phyloP scores from a whole-genome alignment of 441 rosid genomes.

The Flueggea neowawraea region DNA sequence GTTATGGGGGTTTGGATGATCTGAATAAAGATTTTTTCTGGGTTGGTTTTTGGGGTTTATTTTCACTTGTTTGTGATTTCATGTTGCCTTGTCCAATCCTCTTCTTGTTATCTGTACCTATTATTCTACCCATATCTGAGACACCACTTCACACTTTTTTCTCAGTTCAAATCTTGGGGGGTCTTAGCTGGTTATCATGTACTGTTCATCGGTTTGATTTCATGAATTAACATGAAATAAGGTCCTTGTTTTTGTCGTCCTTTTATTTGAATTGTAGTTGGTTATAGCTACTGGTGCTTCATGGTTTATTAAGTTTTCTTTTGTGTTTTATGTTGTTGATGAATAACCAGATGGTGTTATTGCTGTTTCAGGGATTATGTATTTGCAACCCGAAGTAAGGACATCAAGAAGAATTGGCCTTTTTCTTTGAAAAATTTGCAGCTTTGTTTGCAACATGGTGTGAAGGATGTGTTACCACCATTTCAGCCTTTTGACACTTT shows the following conservation, averaged over 20 bases:
- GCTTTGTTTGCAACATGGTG: slow-evolving; percentile 81
- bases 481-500: slow-evolving; percentile 50
- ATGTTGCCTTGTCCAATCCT: slow-evolving; percentile 22
- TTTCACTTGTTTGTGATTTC: slow-evolving; percentile 29
- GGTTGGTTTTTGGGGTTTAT: background rate
- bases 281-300: no score
- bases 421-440: slow-evolving; percentile 71
- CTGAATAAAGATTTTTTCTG: background rate
- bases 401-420: slow-evolving; percentile 92
- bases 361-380: slow-evolving; percentile 83
- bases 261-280: slow-evolving; percentile 1
- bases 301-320: no score
- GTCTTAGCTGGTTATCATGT: no score
- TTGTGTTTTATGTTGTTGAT: no score
- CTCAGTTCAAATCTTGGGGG: slow-evolving; percentile 10
- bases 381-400: slow-evolving; percentile 58
- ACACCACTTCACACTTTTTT: slow-evolving; percentile 5
- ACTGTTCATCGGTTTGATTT: no score
- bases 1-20: background rate
- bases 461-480: slow-evolving; percentile 83
- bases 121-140: background rate
- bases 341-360: background rate
- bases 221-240: no score
- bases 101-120: slow-evolving; percentile 16
- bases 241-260: background rate